Conservation (phyloP, 768 basidiomycete species). For the Amanita subjunquillea region DNA sequence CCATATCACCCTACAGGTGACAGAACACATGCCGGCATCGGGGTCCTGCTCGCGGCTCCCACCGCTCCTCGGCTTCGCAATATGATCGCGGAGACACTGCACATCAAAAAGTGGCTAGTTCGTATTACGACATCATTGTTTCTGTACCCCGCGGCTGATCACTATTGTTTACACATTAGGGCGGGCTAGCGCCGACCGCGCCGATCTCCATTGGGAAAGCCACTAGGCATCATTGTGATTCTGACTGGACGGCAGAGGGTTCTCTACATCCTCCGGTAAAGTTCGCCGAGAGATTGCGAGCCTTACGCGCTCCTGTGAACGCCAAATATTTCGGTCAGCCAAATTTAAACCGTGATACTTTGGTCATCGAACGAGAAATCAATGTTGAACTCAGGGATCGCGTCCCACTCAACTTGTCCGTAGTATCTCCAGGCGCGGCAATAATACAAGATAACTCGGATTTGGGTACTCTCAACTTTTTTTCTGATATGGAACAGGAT, state of each 20-base stretch:
- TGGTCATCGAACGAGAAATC: slow-evolving; percentile 1
- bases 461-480: neutral
- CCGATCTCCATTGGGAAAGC: neutral
- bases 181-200: slow-evolving; percentile 2
- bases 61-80: slow-evolving; percentile 6
- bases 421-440: neutral
- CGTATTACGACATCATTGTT: neutral
- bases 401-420: neutral
- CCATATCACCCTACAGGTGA: slow-evolving; percentile 11
- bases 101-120: slow-evolving; percentile 6
- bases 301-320: neutral
- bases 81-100: slow-evolving; percentile 5
- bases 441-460: neutral
- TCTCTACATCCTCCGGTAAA: neutral
- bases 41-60: slow-evolving; percentile 2
- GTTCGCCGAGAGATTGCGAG: neutral
- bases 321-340: neutral
- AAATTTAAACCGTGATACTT: neutral
- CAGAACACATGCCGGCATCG: neutral
- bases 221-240: neutral
- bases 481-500: neutral
- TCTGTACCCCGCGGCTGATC: neutral
- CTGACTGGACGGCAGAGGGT: slow-evolving; percentile 2
- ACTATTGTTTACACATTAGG: neutral
- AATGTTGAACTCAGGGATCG: neutral